These are phyloP conservation scores for Exophiala mesophila DNA, from an alignment of 2,329 filamentous ascomycete species.

Conservation along the genomic window DNA sequence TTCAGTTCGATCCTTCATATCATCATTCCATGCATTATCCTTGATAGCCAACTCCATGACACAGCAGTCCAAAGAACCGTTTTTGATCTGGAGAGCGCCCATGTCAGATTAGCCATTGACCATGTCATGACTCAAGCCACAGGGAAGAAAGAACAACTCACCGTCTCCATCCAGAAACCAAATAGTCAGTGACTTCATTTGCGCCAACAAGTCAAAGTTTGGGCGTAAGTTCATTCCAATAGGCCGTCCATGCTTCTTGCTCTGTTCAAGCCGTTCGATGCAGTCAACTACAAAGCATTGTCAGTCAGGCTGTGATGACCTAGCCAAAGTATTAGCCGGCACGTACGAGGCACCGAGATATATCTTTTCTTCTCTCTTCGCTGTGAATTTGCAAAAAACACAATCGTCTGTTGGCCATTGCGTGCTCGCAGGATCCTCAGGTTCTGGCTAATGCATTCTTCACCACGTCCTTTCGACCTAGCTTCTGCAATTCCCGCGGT, in stretches of 20 bases:
- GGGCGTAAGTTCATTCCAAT: conserved; percentile 35
- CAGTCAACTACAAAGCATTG: conserved; percentile 38
- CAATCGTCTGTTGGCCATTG: conserved; percentile 34
- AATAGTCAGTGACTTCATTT: conserved; percentile 37
- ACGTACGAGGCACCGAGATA: conserved; percentile 36
- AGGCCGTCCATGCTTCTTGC: conserved; percentile 37
- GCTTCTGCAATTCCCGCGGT: conserved; percentile 40
- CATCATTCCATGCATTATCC: conserved; percentile 7
- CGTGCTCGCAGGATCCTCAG: conserved; percentile 35
- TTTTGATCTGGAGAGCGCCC: conserved; percentile 16
- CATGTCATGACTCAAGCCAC: neutral
- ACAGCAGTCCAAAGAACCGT: conserved; percentile 18
- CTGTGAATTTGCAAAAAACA: conserved; percentile 42
- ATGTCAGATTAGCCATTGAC: neutral
- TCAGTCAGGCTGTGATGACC: no score
- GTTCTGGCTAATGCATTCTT: conserved; percentile 44
- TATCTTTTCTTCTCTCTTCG: conserved; percentile 38
- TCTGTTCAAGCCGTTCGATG: conserved; percentile 35
- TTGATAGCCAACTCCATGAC: conserved; percentile 19
- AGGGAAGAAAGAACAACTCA: conserved; percentile 14
- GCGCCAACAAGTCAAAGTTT: conserved; percentile 38
- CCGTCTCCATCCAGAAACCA: conserved; percentile 38
- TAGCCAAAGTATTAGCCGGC: no score
- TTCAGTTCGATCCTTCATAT: no score
- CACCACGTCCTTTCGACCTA: conserved; percentile 41